Conservation (phyloP, 768 basidiomycete species). For the Roridomyces roridus region DNA sequence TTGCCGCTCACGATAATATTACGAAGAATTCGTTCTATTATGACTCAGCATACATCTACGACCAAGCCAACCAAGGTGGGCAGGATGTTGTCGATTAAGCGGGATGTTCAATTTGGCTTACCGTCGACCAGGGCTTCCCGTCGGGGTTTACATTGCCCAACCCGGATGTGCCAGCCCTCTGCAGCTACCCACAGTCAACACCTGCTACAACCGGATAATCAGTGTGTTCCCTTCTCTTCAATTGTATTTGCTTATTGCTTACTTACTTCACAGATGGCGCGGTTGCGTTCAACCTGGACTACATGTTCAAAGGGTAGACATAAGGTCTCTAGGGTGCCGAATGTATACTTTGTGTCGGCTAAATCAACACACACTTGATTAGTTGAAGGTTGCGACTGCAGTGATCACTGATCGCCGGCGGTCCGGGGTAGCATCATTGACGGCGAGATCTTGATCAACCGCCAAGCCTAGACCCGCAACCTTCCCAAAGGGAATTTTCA, state of each 20-base stretch:
- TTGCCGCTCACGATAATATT: neutral
- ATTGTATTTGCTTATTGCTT: no score
- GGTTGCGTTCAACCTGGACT: conserved; percentile 2
- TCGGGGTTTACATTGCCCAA: neutral
- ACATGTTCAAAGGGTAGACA: no score
- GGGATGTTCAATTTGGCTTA: no score
- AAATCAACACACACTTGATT: neutral
- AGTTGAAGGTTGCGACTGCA: neutral
- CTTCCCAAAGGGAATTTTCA: no score
- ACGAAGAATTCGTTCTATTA: neutral
- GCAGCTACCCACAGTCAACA: conserved; percentile 3
- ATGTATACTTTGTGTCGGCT: neutral
- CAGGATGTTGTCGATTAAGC: no score
- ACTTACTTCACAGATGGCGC: neutral
- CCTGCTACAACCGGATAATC: conserved; percentile 3
- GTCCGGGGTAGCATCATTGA: no score
- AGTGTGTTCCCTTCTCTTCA: neutral
- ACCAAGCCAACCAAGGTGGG: conserved; percentile 1
- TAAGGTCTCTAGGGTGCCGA: no score
- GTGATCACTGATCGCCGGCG: no score
- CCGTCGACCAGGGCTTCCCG: conserved; percentile 3
- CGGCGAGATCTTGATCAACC: conserved; percentile 7
- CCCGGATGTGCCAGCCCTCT: neutral
- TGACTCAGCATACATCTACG: neutral
- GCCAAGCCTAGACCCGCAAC: no score